Evolutionary conservation across 768 basidiomycete genomes (phyloP), one percentile per base, ranked within the genome.

Genomic region (Lactifluus subvellereus): DNA sequence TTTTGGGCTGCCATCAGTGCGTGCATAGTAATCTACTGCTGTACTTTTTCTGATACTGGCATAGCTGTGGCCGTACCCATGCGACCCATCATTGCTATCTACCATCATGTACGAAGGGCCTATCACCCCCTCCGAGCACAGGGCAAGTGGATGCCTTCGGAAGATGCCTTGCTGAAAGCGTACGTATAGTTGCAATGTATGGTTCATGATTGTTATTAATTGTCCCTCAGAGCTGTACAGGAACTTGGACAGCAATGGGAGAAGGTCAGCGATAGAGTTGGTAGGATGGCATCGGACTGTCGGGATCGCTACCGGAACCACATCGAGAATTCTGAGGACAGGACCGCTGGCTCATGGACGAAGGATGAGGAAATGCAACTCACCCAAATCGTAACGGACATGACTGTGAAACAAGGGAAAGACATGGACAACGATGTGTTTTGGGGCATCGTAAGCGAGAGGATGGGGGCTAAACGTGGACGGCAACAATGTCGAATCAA

Each of bases 401-500:
- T 91, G 81, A 89, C 87, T 2, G 73, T 86, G 45, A 79, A 82
- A 57, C 81, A 85, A 71, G 89, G 88, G n/a, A 84, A 83, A 69
- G 81, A 87, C 67, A 73, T 84, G 57, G 89, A 91, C 59, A 85
- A 83, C 57, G 91, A 93, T 65, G 84, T 92, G 38, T 92, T 91
- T 74, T 94, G 91, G 91, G 83, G 84, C 16, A 79, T 79, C 57
- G 88, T 94, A 43, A 86, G 85, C 65, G 81, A 86, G 54, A 79
- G 80, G 51, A 93, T 94, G 91, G 88, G 85, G 43, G 83, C 84
- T 27, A 86, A 73, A 53, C 81, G 91, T 54, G 85, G 86, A 40
- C 79, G 91, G 66, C 88, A 91, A 69, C 91, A 94, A 72, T 93
- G 91, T 76, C 81, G 91, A 53, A 89, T 88, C 49, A 94, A 94